These are phyloP conservation scores for Tuber brumale DNA, from an alignment of 495 filamentous ascomycete genomes.

Conservation along the genomic window DNA sequence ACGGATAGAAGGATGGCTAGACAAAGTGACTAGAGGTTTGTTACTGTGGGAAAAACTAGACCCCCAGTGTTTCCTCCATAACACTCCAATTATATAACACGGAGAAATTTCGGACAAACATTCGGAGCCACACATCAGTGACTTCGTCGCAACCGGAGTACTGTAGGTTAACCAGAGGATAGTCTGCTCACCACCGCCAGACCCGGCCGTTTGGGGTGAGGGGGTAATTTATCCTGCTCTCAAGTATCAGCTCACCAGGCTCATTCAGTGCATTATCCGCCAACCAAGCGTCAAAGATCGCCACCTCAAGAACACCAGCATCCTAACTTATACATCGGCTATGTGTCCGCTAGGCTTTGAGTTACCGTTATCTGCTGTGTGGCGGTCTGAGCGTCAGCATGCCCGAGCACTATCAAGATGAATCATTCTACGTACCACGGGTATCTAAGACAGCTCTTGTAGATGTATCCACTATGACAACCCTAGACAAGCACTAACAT, in stretches of 20 bases:
- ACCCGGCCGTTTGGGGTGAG: not conserved
- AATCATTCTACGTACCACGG: not conserved
- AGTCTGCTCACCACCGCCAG: not conserved
- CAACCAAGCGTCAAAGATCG: not conserved
- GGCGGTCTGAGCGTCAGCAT: not conserved
- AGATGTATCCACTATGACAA: not conserved
- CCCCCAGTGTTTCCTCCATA: not conserved
- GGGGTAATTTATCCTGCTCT: not conserved
- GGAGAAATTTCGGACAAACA: not conserved
- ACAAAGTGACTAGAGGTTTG: not conserved
- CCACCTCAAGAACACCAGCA: not conserved
- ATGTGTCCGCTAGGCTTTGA: not conserved
- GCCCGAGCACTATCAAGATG: not conserved
- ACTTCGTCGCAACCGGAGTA: not conserved
- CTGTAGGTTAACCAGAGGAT: not conserved
- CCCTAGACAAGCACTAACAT: not conserved
- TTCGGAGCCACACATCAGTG: not conserved
- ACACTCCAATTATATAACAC: not conserved
- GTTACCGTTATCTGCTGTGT: not conserved
- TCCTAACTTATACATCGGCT: not conserved
- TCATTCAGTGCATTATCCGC: not conserved
- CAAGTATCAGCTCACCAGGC: not conserved
- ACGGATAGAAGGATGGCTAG: not conserved
- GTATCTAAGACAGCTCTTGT: not conserved
- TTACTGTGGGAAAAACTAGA: not conserved